These are phyloP conservation scores for Sarocladium strictum DNA, from an alignment of 2,329 filamentous ascomycete genomes.

Conservation along the genomic window DNA sequence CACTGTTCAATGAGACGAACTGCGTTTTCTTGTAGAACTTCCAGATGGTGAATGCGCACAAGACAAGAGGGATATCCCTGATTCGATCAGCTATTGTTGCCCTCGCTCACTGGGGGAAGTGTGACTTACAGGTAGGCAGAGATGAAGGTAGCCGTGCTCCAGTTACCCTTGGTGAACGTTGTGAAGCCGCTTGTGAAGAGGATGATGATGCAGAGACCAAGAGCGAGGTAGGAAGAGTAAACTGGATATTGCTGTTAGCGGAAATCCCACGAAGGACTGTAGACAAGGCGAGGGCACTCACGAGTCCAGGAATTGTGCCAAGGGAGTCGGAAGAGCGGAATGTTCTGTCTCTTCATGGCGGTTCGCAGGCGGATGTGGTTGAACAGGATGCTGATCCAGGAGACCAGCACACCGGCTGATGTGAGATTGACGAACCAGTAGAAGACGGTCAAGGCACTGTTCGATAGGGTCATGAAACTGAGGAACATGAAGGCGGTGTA, in stretches of 20 bases:
- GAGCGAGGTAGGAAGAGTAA: conserved; percentile 54
- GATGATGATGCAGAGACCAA: conserved; percentile 57
- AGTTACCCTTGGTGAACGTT: conserved; percentile 54
- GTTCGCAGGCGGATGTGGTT: conserved; percentile 53
- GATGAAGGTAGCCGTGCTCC: conserved; percentile 51
- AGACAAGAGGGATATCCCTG: conserved; percentile 55
- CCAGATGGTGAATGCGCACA: conserved; percentile 53
- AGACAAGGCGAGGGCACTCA: conserved; percentile 26
- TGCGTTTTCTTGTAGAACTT: conserved; percentile 61
- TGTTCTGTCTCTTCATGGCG: conserved; percentile 49
- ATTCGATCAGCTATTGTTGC: not conserved
- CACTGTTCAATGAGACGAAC: conserved; percentile 40
- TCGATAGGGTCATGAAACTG: conserved; percentile 52
- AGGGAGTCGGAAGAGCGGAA: conserved; percentile 43
- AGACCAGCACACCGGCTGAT: conserved; percentile 56
- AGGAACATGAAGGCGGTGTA: conserved; percentile 50
- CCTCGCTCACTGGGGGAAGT: not conserved
- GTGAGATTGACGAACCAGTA: conserved; percentile 60
- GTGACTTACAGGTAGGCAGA: conserved; percentile 57
- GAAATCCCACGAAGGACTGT: too few species aligned
- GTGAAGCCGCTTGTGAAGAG: conserved; percentile 65
- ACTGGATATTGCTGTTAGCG: conserved; percentile 27
- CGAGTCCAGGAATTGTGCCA: conserved; percentile 60
- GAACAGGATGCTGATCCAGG: conserved; percentile 54
- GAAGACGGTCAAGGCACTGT: conserved; percentile 55